Evolutionary conservation across 352 stramenopile genomes (phyloP), one percentile per base, ranked within the genome.

Genomic region (Phytophthora cajani): DNA sequence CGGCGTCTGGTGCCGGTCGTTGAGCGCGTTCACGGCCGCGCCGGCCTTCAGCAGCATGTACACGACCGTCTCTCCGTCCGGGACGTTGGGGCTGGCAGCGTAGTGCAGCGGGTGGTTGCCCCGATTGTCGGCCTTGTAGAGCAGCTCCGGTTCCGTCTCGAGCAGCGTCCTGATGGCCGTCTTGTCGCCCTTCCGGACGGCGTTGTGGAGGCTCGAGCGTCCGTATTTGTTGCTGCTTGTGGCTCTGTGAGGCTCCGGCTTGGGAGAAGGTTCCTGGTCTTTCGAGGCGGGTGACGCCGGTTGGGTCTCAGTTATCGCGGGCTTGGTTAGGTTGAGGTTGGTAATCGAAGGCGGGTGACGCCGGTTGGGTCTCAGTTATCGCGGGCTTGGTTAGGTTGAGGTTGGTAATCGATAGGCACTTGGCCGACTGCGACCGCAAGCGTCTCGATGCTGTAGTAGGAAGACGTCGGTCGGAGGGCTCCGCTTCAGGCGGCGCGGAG

Each of bases 41-140:
- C 80, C 80, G 21, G 78, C 80, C 47, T 79, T 80, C 27, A 90
- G 68, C 62, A 90, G 67, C 64, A 76, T 67, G 62, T 83, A 84
- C 27, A 83, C 64, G 9, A 84, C 74, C n/a, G 77, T 69, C 10
- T 61, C 59, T 42, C 72, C 67, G 25, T 85, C 64, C 2, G 71
- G 67, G 19, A 72, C 73, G n/a, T 59, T 71, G 3, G 69, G 68
- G 49, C 80, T 85, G 23, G 77, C 80, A 1, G 82, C 82, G 57
- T 90, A 90, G 56, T 90, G 82, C 47, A 90, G 65, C n/a, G 82
- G 78, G 47, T 84, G 80, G 63, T 90, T 90, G 42, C 82, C 82
- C 38, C 82, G 78, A 32, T 74, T 80, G 64, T 90, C 82, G 0
- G 73, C 47, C 4, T 71, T 67, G 0, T 62, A 68, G 32, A 88